phyloP scores from a whole-genome alignment of 2,329 filamentous ascomycete genomes.

The Lachnellula hyalina region DNA sequence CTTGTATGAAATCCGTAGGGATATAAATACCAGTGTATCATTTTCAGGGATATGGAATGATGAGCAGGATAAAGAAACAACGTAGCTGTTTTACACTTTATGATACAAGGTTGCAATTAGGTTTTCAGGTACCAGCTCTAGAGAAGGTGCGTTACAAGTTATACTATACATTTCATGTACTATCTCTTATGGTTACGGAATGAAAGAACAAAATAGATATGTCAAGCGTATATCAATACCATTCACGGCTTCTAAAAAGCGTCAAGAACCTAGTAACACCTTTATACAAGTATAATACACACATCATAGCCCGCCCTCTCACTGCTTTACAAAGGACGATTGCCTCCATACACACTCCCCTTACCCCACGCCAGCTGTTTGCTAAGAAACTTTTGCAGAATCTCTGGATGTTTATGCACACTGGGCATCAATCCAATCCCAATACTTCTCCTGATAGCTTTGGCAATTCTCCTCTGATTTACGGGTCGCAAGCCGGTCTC shows the following conservation, averaged over 20 bases:
- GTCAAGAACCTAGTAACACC: background rate
- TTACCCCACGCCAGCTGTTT: constrained; percentile 4
- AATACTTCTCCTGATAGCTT: constrained; percentile 82
- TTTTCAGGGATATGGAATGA: background rate
- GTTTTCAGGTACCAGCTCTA: background rate
- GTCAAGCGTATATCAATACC: no score
- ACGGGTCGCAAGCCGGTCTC: constrained; percentile 76
- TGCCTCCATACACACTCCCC: background rate
- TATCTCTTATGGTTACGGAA: background rate
- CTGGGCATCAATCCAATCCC: constrained; percentile 90
- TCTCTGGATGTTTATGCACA: constrained; percentile 82
- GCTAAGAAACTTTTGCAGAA: constrained; percentile 42
- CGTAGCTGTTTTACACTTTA: no score
- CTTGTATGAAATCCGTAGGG: no score
- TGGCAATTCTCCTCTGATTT: constrained; percentile 90
- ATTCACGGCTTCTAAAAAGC: background rate
- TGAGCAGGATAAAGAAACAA: no score
- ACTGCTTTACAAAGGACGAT: background rate
- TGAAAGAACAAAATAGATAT: background rate
- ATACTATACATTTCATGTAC: background rate
- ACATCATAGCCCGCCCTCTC: background rate
- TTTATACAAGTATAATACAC: constrained; percentile 7
- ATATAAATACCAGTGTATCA: background rate
- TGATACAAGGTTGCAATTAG: background rate
- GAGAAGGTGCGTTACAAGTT: background rate